Base-by-base conservation (phyloP, 2,329 filamentous ascomycete genomes). In the Elsinoe batatas region DNA sequence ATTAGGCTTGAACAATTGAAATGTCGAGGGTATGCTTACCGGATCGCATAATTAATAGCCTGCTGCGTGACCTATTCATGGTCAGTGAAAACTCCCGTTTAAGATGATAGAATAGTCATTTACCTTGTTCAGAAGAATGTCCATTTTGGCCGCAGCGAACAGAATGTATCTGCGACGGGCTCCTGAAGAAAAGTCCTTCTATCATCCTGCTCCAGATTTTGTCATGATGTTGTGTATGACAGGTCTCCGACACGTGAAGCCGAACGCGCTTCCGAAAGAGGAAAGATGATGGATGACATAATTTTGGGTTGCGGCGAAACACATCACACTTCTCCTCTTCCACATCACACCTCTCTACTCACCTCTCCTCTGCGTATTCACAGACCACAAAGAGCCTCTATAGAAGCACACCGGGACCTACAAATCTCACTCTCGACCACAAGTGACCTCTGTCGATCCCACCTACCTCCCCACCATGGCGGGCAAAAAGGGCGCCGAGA, bases 11-110 rank as follows among this genome's bases (percentile, higher is more conserved):
- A 12, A 37, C 12, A 17, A 2, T 15, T 6, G 12, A 22, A 3
- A 50, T n/a, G 13, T 4, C 32, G 2, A 17, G n/a, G 20, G 46
- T 11, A 30, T 5, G 6, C 56, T 20, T 56, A 74, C 71, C 87
- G 79, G 64, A 96, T 91, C 67, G 90, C 90, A 79, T 93, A 94
- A 73, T 89, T 95, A 79, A 94, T 85, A 50, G 88, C 88, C 73
- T 94, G 88, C 63, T 84, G 79, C 57, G 83, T 86, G 62, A 83
- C 72, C 80, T 83, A 59, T 54, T 55, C 38, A 42, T 5, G 30
- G 56, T 62, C 33, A 61, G 51, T 36, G 15, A 46, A 10, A n/a
- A 10, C 15, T 12, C 15, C 22, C 50, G 26, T 30, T 15, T 40
- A 30, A 7, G 22, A 38, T 46, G 32, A 38, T 18, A 12, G 22